Evolutionary conservation across 2,329 filamentous ascomycete species (phyloP).

Genomic region (Nothophoma quercina): DNA sequence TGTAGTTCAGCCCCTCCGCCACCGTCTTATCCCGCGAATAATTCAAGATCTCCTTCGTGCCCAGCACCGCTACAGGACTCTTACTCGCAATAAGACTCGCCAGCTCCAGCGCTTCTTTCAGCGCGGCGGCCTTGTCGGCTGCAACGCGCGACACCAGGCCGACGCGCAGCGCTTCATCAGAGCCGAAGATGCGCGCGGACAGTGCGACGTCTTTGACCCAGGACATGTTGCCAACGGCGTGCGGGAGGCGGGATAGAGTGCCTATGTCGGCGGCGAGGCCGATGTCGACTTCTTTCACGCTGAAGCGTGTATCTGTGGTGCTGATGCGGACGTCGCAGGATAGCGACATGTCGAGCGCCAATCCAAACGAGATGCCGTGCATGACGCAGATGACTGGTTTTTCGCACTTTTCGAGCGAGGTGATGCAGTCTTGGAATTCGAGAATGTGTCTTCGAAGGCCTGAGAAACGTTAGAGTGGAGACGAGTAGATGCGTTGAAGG

Average conservation of each 20-base stretch:
- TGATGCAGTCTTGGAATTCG: constrained; percentile 82
- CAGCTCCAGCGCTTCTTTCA: constrained; percentile 62
- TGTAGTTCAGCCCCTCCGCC: constrained; percentile 81
- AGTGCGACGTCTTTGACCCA: constrained; percentile 84
- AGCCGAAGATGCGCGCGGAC: constrained; percentile 72
- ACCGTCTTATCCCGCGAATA: constrained; percentile 80
- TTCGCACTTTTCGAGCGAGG: constrained; percentile 81
- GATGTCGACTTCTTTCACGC: constrained; percentile 84
- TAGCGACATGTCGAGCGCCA: constrained; percentile 62
- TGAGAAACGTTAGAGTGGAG: no score
- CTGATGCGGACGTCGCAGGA: constrained; percentile 76
- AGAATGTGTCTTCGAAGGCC: constrained; percentile 70
- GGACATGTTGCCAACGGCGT: constrained; percentile 72
- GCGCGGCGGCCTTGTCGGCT: constrained; percentile 63
- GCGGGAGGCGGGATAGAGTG: constrained; percentile 68
- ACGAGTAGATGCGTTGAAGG: background rate
- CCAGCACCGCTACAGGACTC: constrained; percentile 86
- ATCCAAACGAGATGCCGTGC: constrained; percentile 47
- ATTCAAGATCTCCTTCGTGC: constrained; percentile 87
- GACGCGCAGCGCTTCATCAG: constrained; percentile 72
- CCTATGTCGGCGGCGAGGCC: constrained; percentile 82
- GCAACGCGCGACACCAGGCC: constrained; percentile 75
- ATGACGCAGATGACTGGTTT: constrained; percentile 64
- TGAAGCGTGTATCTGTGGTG: constrained; percentile 66
- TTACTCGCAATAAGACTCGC: constrained; percentile 75